phyloP scores from a whole-genome alignment of 805 yeast genomes.

The Yamadazyma phyllophila region DNA sequence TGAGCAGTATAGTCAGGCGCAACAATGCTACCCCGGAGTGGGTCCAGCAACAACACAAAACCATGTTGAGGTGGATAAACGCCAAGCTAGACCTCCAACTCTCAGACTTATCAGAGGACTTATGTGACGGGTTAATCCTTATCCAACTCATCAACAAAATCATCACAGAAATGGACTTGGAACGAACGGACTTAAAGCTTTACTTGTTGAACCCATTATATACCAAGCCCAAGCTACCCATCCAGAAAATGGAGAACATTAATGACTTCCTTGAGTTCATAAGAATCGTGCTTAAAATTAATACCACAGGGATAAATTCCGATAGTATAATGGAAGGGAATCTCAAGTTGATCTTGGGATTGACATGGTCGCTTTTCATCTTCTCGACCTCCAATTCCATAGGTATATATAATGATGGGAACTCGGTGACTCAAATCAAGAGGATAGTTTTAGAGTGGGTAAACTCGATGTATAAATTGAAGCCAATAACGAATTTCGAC shows the following conservation, averaged over 20 bases:
- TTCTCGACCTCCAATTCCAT: slow-evolving; percentile 33
- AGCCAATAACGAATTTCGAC: slow-evolving; percentile 46
- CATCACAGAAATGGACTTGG: slow-evolving; percentile 16
- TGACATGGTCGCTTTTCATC: slow-evolving; percentile 49
- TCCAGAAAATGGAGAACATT: slow-evolving; percentile 50
- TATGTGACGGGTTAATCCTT: slow-evolving; percentile 41
- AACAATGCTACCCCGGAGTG: slow-evolving; percentile 24
- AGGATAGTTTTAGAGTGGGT: slow-evolving; percentile 49
- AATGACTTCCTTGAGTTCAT: slow-evolving; percentile 42
- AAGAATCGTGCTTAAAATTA: slow-evolving; percentile 37
- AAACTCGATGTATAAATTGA: slow-evolving; percentile 25
- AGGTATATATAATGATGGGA: slow-evolving; percentile 19
- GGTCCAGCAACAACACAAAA: slow-evolving; percentile 45
- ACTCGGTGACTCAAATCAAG: slow-evolving; percentile 31
- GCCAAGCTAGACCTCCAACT: slow-evolving; percentile 28
- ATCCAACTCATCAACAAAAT: slow-evolving; percentile 36
- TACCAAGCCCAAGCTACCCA: slow-evolving; percentile 36
- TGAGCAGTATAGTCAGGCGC: background rate
- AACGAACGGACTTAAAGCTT: slow-evolving; percentile 14
- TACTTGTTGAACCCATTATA: slow-evolving; percentile 32
- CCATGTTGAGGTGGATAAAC: slow-evolving; percentile 52
- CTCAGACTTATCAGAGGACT: slow-evolving; percentile 27
- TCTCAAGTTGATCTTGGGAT: slow-evolving; percentile 45
- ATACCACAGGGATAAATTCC: slow-evolving; percentile 44
- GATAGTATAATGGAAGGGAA: slow-evolving; percentile 51